Percentiles rank a stretch among this genome's conserved stretches.
Conservation (phyloP, 163 green algal genomes). For the Scenedesmus sp. region DNA sequence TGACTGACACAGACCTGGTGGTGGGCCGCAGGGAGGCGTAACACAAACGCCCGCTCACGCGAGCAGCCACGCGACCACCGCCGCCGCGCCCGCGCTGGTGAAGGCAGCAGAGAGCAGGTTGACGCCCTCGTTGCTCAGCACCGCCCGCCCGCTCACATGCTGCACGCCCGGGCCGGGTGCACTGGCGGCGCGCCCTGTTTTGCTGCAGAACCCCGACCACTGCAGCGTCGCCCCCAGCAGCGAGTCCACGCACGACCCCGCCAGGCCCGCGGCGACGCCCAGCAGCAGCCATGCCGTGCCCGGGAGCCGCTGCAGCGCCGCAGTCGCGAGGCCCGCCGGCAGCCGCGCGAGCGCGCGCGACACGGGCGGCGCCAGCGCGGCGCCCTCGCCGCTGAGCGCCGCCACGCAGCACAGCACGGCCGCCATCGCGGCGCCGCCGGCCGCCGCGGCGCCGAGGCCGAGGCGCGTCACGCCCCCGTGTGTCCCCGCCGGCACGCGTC, state of each 20-base stretch:
- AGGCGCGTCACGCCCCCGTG: constrained; percentile 78
- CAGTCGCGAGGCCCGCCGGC: too few relatives aligned
- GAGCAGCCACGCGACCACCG: neutral
- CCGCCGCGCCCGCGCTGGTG: constrained; percentile 7
- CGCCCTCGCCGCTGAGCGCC: neutral
- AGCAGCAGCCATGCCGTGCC: constrained; percentile 35
- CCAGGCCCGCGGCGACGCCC: constrained; percentile 65
- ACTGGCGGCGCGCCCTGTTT: constrained; percentile 65
- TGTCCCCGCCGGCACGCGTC: constrained; percentile 55
- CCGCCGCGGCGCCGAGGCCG: constrained; percentile 68
- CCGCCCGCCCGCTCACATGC: constrained; percentile 69
- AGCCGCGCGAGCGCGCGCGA: neutral
- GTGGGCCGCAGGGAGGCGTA: too few relatives aligned
- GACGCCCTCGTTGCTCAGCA: constrained; percentile 88
- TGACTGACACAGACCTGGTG: too few relatives aligned
- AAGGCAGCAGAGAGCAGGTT: constrained; percentile 65
- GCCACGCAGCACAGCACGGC: constrained; percentile 57
- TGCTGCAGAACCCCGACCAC: constrained; percentile 75
- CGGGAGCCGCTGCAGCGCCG: neutral
- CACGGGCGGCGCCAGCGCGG: neutral
- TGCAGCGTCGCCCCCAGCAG: constrained; percentile 92
- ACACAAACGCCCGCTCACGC: too few relatives aligned
- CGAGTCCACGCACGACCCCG: constrained; percentile 89
- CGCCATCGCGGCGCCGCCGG: constrained; percentile 78
- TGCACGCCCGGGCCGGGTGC: constrained; percentile 65